Evolutionary conservation across 2,329 filamentous ascomycete species (phyloP), one percentile per base, ranked within the genome.

Genomic region (Monosporascus cannonballus): DNA sequence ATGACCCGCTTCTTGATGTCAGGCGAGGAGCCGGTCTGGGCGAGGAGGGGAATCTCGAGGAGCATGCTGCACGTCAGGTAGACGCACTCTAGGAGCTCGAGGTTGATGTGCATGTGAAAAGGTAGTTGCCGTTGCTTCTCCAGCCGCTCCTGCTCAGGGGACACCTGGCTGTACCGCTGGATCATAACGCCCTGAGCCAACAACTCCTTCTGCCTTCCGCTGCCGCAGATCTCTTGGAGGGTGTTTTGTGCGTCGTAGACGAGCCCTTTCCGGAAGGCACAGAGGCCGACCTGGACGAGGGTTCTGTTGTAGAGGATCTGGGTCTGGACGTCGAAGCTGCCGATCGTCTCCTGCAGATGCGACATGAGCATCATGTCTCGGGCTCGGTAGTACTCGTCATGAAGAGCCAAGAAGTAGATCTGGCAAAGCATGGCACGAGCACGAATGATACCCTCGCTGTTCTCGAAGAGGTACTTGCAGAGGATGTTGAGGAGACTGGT

Each of bases 81-180:
- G 57, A 97, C 93, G 68, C 94, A 97, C 77, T 99, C 94, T 39
- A 99, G 83, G 51, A 99, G 84, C 73, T 99, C 94, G 50, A 99
- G 83, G 79, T 99, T 99, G 80, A 99, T 99, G 81, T 99, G 94
- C 91, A 99, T 96, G 79, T 99, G 94, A 86, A 99, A 99, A 38
- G 94, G 94, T 61, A 99, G 83, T 76, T 99, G 94, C 65, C 94
- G 87, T 76, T 97, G 93, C 70, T 94, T 90, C 78, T 99, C 94
- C 39, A 97, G 82, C 61, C 93, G 89, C 77, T 99, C 94, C 74
- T 99, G 94, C 75, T 99, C 94, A 18, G 94, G 94, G 37, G 92
- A 94, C 56, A 99, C 94, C 67, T 96, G 92, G 65, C 84, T 93
- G 76, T 92, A 99, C 63, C 94, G 85, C 77, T 99, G 94, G 71